These are phyloP conservation scores for Rhytidiadelphus loreus DNA, from an alignment of 225 moss, liverwort and hornwort genomes.

Conservation along the genomic window DNA sequence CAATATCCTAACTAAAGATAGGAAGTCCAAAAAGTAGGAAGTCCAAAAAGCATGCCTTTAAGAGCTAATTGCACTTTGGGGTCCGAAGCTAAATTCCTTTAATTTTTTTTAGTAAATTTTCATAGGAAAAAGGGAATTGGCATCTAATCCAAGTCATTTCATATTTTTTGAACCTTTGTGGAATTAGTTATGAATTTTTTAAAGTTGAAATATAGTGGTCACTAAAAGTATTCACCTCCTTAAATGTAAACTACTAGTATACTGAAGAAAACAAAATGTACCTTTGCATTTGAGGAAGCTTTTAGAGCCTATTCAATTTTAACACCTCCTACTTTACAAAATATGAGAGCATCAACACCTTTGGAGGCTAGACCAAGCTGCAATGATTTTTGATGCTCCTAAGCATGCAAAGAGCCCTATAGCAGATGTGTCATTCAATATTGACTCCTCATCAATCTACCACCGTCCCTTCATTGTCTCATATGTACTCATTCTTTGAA, in stretches of 20 bases:
- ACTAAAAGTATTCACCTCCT: too few species aligned
- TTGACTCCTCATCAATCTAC: rapidly evolving
- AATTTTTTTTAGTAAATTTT: neutral
- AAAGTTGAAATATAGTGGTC: too few species aligned
- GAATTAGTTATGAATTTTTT: too few species aligned
- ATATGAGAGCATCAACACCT: neutral
- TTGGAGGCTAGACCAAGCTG: rapidly evolving
- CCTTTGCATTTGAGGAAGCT: neutral
- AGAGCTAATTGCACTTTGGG: neutral
- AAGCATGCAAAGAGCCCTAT: rapidly evolving
- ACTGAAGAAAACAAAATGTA: too few species aligned
- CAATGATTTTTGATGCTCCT: rapidly evolving
- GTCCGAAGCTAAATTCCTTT: neutral
- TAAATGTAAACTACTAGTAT: neutral
- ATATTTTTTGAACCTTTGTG: neutral
- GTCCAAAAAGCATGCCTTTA: too few species aligned
- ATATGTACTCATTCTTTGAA: rapidly evolving
- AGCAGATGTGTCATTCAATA: rapidly evolving
- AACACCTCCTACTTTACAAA: rapidly evolving
- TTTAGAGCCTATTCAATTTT: neutral
- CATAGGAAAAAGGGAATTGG: neutral
- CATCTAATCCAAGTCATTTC: neutral
- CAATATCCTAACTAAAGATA: neutral
- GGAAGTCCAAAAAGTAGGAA: too few species aligned
- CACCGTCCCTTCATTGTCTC: rapidly evolving